Evolutionary conservation across 2,329 filamentous ascomycete species (phyloP), one percentile per base, ranked within the genome.

Genomic region (Exophiala bonariae): DNA sequence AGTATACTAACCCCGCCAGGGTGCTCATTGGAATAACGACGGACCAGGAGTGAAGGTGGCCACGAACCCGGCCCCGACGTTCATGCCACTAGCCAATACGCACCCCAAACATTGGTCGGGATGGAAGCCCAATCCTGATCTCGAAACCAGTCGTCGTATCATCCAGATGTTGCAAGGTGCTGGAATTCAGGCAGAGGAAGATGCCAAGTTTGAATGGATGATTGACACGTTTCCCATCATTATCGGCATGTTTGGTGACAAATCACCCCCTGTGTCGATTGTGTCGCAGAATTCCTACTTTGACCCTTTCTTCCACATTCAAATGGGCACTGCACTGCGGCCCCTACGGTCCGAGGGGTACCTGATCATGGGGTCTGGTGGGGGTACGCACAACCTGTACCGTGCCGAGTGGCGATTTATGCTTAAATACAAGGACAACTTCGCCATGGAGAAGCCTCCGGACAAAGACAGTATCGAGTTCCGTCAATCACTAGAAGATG

Each of bases 141-240:
- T 86, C 2, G 58, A 66, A 3, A 79, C 72, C 10, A 74, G 72
- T 1, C 63, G 74, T 14, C 67, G 68, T 6, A 78, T 77, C 58
- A 70, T 83, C 39, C 55, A 66, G 1, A 65, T 80, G 38, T 70
- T 86, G 2, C 56, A 64, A 4, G 59, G 61, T 2, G 70, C 72
- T 2, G 81, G 81, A 9, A 78, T 85, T 63, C 70, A 78, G 22
- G 79, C 74, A 1, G 60, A 64, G 3, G 66, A 63, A 1, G 81
- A 85, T 58, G 57, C 71, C 0, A 70, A 61, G 0, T 86, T 86
- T 52, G 80, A 86, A 59, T 86, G 82, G 83, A 85, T 86, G 60
- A 82, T 87, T 67, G 84, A 87, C 63, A 84, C 81, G 0, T 86
- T 82, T 59, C 74, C 86, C 2, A 78, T 86, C 47, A 68, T 86